A percentile compares a stretch with the other conserved stretches of the same genome.
phyloP scores from a whole-genome alignment of 306 rosid genomes.

The Casuarina glauca region DNA sequence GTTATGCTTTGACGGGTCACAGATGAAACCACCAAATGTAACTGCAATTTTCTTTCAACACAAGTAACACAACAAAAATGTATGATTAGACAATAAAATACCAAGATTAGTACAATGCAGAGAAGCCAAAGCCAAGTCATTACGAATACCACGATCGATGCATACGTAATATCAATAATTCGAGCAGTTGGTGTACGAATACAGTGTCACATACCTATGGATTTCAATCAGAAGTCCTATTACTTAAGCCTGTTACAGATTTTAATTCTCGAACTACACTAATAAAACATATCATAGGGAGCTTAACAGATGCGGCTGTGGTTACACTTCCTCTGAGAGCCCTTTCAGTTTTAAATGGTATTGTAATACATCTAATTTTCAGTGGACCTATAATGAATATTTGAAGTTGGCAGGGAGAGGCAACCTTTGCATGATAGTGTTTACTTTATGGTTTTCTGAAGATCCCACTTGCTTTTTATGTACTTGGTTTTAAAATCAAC shows the following conservation, averaged over 20 bases:
- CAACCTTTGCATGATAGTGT: too few relatives aligned
- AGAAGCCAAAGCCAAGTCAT: constrained; percentile 20
- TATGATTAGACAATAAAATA: neutral
- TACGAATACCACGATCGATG: constrained; percentile 82
- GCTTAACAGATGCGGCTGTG: too few relatives aligned
- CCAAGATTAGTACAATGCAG: constrained; percentile 16
- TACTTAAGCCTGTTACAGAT: constrained; percentile 50
- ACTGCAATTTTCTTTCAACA: constrained; percentile 68
- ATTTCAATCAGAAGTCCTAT: constrained; percentile 71
- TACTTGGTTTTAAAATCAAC: too few relatives aligned
- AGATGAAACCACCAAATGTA: constrained; percentile 62
- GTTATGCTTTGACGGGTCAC: constrained; percentile 54
- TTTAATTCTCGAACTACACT: too few relatives aligned
- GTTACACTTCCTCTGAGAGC: too few relatives aligned
- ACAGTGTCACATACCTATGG: constrained; percentile 94
- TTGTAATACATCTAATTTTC: too few relatives aligned
- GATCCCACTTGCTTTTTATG: too few relatives aligned
- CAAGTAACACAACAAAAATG: constrained; percentile 24
- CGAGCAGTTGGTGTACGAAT: constrained; percentile 98
- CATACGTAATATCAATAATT: constrained; percentile 85
- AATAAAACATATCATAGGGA: too few relatives aligned
- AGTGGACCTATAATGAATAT: too few relatives aligned
- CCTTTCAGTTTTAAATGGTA: too few relatives aligned
- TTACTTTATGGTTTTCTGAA: too few relatives aligned
- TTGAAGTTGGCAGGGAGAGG: too few relatives aligned